These are phyloP conservation scores for Vitellaria paradoxa DNA, from an alignment of 179 eudicot genomes.

Conservation along the genomic window DNA sequence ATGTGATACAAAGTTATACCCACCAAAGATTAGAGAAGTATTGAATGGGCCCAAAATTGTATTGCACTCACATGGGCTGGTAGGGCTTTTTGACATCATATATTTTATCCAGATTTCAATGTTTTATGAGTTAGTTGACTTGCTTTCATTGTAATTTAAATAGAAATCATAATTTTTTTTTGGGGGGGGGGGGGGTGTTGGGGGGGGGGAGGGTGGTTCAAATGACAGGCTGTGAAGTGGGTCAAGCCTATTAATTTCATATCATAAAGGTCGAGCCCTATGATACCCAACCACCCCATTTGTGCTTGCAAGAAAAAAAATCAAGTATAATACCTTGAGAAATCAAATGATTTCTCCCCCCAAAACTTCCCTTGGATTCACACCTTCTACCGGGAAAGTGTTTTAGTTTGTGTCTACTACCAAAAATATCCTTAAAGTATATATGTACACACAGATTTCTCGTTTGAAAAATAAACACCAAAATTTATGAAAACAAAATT, in stretches of 20 bases:
- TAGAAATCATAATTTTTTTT: background rate
- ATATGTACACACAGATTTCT: no score
- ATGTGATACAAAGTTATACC: background rate
- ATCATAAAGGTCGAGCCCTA: background rate
- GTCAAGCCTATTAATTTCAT: conserved; percentile 19
- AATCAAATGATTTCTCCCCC: no score
- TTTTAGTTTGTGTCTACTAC: no score
- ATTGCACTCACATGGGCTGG: conserved; percentile 21
- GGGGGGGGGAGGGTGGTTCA: no score
- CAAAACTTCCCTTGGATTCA: no score
- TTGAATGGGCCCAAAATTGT: conserved; percentile 20
- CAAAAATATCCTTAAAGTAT: no score
- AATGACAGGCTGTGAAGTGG: conserved; percentile 23
- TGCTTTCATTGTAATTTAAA: background rate
- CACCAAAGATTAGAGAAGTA: background rate
- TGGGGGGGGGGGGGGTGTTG: no score
- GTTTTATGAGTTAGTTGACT: background rate
- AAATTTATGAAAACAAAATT: no score
- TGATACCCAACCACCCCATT: background rate
- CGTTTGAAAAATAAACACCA: no score
- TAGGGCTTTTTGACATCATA: conserved; percentile 3
- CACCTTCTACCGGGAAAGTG: no score
- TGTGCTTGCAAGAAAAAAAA: background rate
- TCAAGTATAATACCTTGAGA: no score
- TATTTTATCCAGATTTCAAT: background rate